Evolutionary conservation across 495 filamentous ascomycete species (phyloP).

Genomic region (Pyrenopolyporus hunteri): DNA sequence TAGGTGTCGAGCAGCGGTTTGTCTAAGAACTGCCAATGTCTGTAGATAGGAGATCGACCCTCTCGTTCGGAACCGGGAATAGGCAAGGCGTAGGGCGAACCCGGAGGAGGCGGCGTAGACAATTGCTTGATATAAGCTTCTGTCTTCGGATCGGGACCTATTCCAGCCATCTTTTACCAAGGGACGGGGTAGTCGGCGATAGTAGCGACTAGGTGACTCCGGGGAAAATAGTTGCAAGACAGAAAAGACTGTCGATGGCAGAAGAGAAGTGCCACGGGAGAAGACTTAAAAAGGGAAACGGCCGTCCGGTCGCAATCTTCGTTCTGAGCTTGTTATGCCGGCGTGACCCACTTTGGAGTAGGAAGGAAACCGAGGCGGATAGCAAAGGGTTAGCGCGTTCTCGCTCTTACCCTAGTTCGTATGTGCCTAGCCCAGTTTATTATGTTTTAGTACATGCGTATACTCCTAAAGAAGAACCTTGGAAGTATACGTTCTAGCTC

Average conservation of each 20-base stretch:
- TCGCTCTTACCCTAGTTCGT: no score
- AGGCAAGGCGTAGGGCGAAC: conserved; percentile 67
- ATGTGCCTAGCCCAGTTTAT: no score
- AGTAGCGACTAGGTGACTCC: not conserved
- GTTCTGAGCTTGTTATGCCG: conserved; percentile 8
- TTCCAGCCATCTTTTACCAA: conserved; percentile 25
- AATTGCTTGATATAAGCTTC: conserved; percentile 50
- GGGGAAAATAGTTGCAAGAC: not conserved
- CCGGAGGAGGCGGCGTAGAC: conserved; percentile 61
- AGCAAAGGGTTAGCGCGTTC: not conserved
- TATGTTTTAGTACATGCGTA: no score
- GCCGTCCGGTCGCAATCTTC: conserved; percentile 17
- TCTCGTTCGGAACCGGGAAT: conserved; percentile 75
- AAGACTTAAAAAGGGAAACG: conserved; percentile 1
- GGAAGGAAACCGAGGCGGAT: conserved; percentile 17
- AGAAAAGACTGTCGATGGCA: not conserved
- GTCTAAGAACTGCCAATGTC: conserved; percentile 79
- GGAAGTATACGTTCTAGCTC: no score
- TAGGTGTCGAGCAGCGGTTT: conserved; percentile 72
- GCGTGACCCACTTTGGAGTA: conserved; percentile 20
- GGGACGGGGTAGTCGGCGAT: not conserved
- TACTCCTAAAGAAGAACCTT: no score
- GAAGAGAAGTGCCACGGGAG: not conserved
- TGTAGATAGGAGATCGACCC: conserved; percentile 77
- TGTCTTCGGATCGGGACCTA: conserved; percentile 40